Conservation (phyloP, 148 eudicot genomes). For the Vaccinium myrtillus region DNA sequence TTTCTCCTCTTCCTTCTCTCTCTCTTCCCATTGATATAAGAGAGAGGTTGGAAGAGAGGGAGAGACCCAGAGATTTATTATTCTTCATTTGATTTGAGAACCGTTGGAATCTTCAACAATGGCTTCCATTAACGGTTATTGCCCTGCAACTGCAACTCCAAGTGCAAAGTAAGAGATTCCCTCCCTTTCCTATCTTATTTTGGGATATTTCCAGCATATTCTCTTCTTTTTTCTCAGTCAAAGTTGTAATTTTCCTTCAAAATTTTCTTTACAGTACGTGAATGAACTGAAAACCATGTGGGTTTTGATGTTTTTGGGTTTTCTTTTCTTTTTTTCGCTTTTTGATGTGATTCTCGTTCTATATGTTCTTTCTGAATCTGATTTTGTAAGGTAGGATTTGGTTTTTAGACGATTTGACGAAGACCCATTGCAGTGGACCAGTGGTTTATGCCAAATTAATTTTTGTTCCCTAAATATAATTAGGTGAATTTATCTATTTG, state of each 20-base stretch:
- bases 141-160: conserved; percentile 45
- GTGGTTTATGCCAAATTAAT: background rate
- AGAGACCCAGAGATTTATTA: background rate
- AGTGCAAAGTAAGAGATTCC: conserved; percentile 45
- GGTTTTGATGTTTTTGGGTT: background rate
- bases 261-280: background rate
- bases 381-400: background rate
- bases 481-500: background rate
- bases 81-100: background rate
- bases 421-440: background rate
- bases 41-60: background rate
- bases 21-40: background rate
- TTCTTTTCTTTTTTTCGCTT: background rate
- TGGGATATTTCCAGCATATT: no score
- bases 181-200: background rate
- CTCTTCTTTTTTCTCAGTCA: background rate
- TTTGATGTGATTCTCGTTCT: background rate
- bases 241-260: background rate
- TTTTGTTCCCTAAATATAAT: background rate
- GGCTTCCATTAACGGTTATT: conserved; percentile 59
- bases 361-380: background rate
- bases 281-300: background rate
- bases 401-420: background rate
- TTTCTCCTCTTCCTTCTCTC: background rate
- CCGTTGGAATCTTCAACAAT: conserved; percentile 27